Conservation (phyloP, 108 stramenopile genomes). For the Fragilariopsis cylindrus region DNA sequence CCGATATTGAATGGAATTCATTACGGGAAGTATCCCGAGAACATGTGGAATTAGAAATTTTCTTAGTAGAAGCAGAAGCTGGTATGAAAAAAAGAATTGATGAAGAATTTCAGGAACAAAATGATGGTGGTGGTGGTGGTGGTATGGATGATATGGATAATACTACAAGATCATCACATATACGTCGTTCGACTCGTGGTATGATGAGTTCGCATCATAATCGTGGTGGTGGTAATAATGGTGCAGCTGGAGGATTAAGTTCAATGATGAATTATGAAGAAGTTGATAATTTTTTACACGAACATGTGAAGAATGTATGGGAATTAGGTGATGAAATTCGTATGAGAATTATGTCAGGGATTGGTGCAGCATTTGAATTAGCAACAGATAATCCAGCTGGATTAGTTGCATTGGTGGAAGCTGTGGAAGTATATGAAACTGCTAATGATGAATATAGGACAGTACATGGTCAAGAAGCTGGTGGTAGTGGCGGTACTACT, state of each 20-base stretch:
- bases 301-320: slow-evolving; percentile 92
- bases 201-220: too few relatives aligned
- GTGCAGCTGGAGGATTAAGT: slow-evolving; percentile 11
- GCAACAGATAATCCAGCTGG: slow-evolving; percentile 83
- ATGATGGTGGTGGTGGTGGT: slow-evolving; percentile 1
- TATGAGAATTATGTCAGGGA: slow-evolving; percentile 74
- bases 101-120: slow-evolving; percentile 34
- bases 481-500: background rate
- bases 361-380: slow-evolving; percentile 83
- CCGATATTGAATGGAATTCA: slow-evolving; percentile 80
- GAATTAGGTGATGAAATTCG: slow-evolving; percentile 90
- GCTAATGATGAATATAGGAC: slow-evolving; percentile 69
- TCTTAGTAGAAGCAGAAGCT: slow-evolving; percentile 85
- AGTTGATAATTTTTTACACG: slow-evolving; percentile 78
- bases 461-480: slow-evolving; percentile 60
- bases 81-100: slow-evolving; percentile 80
- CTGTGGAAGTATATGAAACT: slow-evolving; percentile 84
- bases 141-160: background rate
- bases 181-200: too few relatives aligned
- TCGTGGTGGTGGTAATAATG: background rate
- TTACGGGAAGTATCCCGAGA: slow-evolving; percentile 79
- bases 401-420: slow-evolving; percentile 89
- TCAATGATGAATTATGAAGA: slow-evolving; percentile 54
- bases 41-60: slow-evolving; percentile 87
- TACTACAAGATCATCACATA: background rate